Evolutionary conservation across 495 filamentous ascomycete genomes (phyloP), one percentile per base, ranked within the genome.

Genomic region (Alectoria sarmentosa): DNA sequence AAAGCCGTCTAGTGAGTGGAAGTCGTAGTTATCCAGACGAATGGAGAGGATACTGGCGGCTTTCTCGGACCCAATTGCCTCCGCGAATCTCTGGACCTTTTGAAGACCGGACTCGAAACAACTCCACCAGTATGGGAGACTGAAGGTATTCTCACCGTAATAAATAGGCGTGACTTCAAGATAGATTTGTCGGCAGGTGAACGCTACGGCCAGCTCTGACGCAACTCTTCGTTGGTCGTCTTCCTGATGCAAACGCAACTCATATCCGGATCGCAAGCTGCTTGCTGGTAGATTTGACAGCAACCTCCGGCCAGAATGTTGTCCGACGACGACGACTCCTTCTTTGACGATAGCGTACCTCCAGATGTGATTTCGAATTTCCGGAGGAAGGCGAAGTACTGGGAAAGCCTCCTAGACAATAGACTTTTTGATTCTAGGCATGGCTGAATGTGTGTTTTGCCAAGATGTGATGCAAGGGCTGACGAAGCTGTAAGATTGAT

Each of bases 321-420:
- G 28, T n/a, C 17, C 5, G n/a, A 52, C 34, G 6, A 21, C 0
- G 1, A 65, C 46, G 26, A 0, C 15, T 26, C n/a, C 32, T 4
- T 38, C 46, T 4, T 21, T 30, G 23, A 55, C 38, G 30, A 67
- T 39, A 39, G 61, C 19, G 2, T 36, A 42, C 32, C n/a, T 37
- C 56, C 62, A 61, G 30, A 65, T 64, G 21, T 10, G 19, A 54
- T 36, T 57, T 17, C 57, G 62, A 21, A 61, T 55, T 32, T 65
- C 66, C 6, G 46, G 21, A 13, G 66, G 66, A 0, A 67, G 17
- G 13, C 17, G 17, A 30, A 56, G 39, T 0, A 52, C 0, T 28
- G 59, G 36, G 46, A 55, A 52, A 14, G 62, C 26, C 30, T 30
- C 4, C 21, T 46, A 28, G 5, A 10, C 34, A 32, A 37, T 1